Percentiles rank a stretch among this genome's conserved stretches.
Evolutionary conservation across 495 filamentous ascomycete species (phyloP).

Genomic region (Physcia stellaris): DNA sequence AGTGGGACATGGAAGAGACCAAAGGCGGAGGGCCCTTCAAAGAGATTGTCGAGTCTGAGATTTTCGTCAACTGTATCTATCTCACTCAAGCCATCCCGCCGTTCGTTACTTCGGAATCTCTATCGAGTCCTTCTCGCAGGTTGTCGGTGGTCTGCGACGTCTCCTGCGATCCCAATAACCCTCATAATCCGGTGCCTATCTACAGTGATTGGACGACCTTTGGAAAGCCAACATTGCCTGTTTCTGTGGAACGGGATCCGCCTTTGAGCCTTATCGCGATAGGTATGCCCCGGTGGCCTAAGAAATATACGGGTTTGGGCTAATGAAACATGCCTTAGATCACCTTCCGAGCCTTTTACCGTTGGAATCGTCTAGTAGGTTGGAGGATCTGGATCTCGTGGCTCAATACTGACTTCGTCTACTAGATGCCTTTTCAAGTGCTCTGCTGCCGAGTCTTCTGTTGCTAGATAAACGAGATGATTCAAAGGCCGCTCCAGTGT

Average conservation of each 20-base stretch:
- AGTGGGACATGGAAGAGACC: slow-evolving; percentile 96
- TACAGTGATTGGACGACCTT: slow-evolving; percentile 1
- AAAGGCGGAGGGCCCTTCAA: slow-evolving; percentile 64
- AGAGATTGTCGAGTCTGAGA: slow-evolving; percentile 64
- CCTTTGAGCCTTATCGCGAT: slow-evolving; percentile 2
- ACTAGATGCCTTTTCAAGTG: slow-evolving; percentile 1
- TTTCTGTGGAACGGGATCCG: background rate
- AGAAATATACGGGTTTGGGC: too few relatives aligned
- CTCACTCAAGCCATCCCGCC: slow-evolving; percentile 53
- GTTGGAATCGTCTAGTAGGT: background rate
- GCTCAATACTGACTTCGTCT: too few relatives aligned
- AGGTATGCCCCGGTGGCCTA: too few relatives aligned
- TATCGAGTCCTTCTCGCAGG: slow-evolving; percentile 53
- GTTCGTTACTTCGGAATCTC: slow-evolving; percentile 58
- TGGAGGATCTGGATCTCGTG: too few relatives aligned
- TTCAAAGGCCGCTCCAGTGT: background rate
- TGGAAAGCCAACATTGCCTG: background rate
- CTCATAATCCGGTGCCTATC: slow-evolving; percentile 1
- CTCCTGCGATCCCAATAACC: slow-evolving; percentile 2
- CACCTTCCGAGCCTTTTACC: slow-evolving; percentile 3
- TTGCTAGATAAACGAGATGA: background rate
- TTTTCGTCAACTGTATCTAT: slow-evolving; percentile 93
- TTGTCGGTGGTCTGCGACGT: slow-evolving; percentile 86
- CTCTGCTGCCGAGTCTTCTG: slow-evolving; percentile 4
- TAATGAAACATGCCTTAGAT: too few relatives aligned